These are phyloP conservation scores for Fagus crenata DNA, from an alignment of 306 rosid species.

Conservation along the genomic window DNA sequence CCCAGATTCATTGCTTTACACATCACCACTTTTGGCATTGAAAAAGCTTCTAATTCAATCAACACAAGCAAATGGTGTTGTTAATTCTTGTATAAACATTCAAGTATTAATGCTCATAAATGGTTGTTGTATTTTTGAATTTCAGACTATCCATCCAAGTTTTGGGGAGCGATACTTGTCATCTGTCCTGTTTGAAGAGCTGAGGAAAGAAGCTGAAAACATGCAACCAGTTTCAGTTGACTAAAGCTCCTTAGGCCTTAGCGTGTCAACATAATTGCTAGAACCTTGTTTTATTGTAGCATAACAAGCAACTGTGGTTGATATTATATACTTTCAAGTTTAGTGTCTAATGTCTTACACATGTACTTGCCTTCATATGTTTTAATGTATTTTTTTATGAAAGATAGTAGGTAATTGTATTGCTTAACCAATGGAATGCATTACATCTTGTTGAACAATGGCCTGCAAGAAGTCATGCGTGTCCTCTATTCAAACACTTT, in stretches of 20 bases:
- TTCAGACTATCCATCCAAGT: slow-evolving; percentile 92
- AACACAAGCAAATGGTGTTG: background rate
- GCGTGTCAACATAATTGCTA: background rate
- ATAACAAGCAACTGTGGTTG: background rate
- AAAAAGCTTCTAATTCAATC: background rate
- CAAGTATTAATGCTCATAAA: background rate
- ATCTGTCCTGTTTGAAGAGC: slow-evolving; percentile 78
- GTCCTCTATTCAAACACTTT: too few species aligned
- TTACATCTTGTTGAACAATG: too few species aligned
- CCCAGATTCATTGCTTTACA: background rate
- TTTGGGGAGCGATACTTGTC: slow-evolving; percentile 96
- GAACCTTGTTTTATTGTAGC: slow-evolving; percentile 13
- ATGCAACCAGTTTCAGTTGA: slow-evolving; percentile 96
- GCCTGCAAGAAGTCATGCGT: too few species aligned
- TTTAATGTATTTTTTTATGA: too few species aligned
- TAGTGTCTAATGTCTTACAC: too few species aligned
- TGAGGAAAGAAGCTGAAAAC: slow-evolving; percentile 83
- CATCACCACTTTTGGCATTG: background rate
- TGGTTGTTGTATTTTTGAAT: slow-evolving; percentile 26
- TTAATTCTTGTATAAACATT: background rate
- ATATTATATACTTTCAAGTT: too few species aligned
- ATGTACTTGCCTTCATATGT: too few species aligned
- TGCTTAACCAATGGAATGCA: too few species aligned
- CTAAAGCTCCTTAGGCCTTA: slow-evolving; percentile 23
- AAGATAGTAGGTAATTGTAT: too few species aligned